These are phyloP conservation scores for Eutrema japonicum DNA, from an alignment of 345 rosid species.

Conservation along the genomic window DNA sequence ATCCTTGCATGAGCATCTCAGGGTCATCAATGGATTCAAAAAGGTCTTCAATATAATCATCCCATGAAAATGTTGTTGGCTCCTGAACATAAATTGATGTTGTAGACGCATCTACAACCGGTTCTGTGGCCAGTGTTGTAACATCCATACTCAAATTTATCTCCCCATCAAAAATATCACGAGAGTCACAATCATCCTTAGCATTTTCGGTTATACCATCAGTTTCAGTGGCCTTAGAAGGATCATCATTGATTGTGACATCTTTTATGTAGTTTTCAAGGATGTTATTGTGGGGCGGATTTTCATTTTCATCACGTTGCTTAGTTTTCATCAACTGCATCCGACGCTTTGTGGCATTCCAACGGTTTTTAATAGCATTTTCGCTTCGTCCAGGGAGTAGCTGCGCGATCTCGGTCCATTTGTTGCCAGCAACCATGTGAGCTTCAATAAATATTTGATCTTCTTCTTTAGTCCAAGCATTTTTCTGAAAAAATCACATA, in stretches of 20 bases:
- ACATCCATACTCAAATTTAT: not conserved
- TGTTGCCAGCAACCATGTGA: slow-evolving; percentile 62
- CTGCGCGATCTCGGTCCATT: slow-evolving; percentile 72
- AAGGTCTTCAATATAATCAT: not conserved
- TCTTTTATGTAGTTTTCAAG: not conserved
- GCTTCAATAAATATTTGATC: slow-evolving; percentile 64
- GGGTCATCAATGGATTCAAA: not conserved
- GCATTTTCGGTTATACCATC: not conserved
- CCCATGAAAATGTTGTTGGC: not conserved
- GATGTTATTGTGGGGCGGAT: not conserved
- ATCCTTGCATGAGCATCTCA: not conserved
- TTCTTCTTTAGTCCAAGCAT: slow-evolving; percentile 75
- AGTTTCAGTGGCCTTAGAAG: not conserved
- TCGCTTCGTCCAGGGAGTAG: slow-evolving; percentile 64
- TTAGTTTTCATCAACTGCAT: not conserved
- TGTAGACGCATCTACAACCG: not conserved
- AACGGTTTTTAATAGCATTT: slow-evolving; percentile 75
- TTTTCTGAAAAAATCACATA: slow-evolving; percentile 49
- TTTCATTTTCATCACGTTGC: not conserved
- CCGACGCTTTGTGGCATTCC: slow-evolving; percentile 74
- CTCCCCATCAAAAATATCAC: not conserved
- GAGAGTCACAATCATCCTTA: not conserved
- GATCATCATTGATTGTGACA: not conserved
- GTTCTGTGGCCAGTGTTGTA: not conserved
- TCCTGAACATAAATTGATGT: not conserved